phyloP scores from a whole-genome alignment of 768 basidiomycete species.

The Leucosporidium scottii region DNA sequence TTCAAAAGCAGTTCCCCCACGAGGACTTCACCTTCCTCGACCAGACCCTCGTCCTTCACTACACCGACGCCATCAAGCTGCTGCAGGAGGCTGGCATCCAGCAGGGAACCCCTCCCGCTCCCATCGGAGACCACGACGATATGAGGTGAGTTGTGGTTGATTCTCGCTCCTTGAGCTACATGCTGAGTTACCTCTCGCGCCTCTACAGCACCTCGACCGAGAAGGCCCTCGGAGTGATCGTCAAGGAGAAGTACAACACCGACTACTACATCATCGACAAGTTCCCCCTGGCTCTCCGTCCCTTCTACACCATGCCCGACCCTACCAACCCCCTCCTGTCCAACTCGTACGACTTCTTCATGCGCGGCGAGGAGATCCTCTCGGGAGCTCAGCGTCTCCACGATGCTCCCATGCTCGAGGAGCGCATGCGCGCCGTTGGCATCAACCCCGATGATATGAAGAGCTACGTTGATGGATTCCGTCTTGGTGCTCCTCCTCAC shows the following conservation, averaged over 20 bases:
- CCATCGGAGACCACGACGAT: constrained; percentile 69
- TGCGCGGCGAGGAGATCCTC: constrained; percentile 97
- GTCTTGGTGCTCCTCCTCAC: constrained; percentile 88
- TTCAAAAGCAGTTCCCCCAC: constrained; percentile 81
- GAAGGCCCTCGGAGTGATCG: constrained; percentile 78
- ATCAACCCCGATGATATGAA: constrained; percentile 85
- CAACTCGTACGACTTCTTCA: constrained; percentile 99
- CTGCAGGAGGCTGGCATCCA: constrained; percentile 78
- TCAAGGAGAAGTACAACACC: constrained; percentile 88
- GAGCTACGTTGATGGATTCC: constrained; percentile 87
- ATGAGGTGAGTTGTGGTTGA: constrained; percentile 51
- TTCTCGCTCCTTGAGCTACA: constrained; percentile 3
- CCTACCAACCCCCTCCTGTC: constrained; percentile 79
- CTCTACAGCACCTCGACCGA: constrained; percentile 82
- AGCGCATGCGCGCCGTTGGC: constrained; percentile 78
- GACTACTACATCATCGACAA: constrained; percentile 99
- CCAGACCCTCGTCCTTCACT: constrained; percentile 75
- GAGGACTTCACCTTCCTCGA: constrained; percentile 94
- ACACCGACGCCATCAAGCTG: constrained; percentile 78
- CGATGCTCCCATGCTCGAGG: constrained; percentile 68
- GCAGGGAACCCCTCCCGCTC: constrained; percentile 39
- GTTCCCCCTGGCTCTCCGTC: constrained; percentile 89
- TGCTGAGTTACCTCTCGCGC: background rate
- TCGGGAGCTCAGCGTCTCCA: constrained; percentile 98
- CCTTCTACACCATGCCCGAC: constrained; percentile 99